phyloP scores from a whole-genome alignment of 225 moss, liverwort and hornwort species.

The Asterella californica region DNA sequence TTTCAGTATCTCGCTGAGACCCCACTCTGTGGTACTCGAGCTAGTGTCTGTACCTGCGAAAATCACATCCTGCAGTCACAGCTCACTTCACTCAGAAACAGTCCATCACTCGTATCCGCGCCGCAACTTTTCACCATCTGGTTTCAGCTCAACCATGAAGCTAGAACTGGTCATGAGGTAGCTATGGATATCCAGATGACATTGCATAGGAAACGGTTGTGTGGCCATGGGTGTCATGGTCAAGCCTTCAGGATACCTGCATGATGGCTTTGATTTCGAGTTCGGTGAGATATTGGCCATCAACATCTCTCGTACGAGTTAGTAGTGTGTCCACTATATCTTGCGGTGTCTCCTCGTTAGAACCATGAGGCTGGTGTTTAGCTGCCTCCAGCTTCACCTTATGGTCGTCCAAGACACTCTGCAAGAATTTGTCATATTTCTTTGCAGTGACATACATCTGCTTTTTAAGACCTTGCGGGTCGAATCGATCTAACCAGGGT shows the following conservation, averaged over 20 bases:
- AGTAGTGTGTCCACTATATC: neutral
- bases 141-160: too few relatives aligned
- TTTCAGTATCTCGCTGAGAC: conserved; percentile 33
- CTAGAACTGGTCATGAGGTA: too few relatives aligned
- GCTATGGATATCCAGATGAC: too few relatives aligned
- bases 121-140: neutral
- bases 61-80: conserved; percentile 21
- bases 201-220: neutral
- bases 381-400: neutral
- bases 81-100: neutral
- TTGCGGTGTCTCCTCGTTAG: neutral
- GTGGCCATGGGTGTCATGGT: neutral
- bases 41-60: conserved; percentile 27
- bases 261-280: neutral
- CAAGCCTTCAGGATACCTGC: neutral
- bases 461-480: conserved; percentile 3
- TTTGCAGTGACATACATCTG: neutral
- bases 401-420: conserved; percentile 35
- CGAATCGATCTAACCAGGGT: neutral
- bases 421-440: conserved; percentile 4
- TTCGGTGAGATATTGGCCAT: neutral
- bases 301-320: neutral
- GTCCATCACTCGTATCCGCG: neutral
- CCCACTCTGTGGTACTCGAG: conserved; percentile 31
- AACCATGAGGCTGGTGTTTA: neutral